Percentiles rank a stretch among this genome's conserved stretches.
Conservation (phyloP, 352 stramenopile genomes). For the Phytophthora boehmeriae region DNA sequence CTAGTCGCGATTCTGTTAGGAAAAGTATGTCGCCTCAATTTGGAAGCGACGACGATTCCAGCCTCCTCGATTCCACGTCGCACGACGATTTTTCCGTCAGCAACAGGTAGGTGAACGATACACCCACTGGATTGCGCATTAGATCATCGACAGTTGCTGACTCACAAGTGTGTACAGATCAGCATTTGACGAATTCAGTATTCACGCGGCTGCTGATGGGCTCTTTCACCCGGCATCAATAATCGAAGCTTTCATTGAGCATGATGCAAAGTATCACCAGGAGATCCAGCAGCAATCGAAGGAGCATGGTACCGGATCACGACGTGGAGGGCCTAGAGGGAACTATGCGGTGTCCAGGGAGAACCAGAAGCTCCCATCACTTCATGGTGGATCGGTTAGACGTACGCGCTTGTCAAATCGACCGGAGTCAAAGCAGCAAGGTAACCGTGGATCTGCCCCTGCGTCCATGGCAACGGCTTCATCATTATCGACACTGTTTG, state of each 20-base stretch:
- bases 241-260: conserved; percentile 79
- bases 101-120: not conserved
- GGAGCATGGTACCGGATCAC: conserved; percentile 13
- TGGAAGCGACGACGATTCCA: conserved; percentile 24
- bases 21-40: conserved; percentile 16
- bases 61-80: conserved; percentile 21
- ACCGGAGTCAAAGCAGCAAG: conserved; percentile 33
- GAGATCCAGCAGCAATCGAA: conserved; percentile 11
- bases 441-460: conserved; percentile 19
- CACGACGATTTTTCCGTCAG: conserved; percentile 16
- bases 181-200: conserved; percentile 62
- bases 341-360: conserved; percentile 46
- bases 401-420: conserved; percentile 37
- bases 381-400: conserved; percentile 35
- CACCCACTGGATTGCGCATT: not conserved
- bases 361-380: conserved; percentile 34
- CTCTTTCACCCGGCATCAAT: conserved; percentile 79
- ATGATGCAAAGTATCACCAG: conserved; percentile 69
- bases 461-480: conserved; percentile 18
- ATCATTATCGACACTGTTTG: conserved; percentile 21
- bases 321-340: conserved; percentile 14
- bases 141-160: not conserved
- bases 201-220: conserved; percentile 70
- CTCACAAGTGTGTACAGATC: conserved; percentile 27
- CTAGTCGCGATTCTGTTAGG: not conserved